These are phyloP conservation scores for Chlamydomonas reinhardtii DNA, from an alignment of 163 green algal species.

Conservation along the genomic window DNA sequence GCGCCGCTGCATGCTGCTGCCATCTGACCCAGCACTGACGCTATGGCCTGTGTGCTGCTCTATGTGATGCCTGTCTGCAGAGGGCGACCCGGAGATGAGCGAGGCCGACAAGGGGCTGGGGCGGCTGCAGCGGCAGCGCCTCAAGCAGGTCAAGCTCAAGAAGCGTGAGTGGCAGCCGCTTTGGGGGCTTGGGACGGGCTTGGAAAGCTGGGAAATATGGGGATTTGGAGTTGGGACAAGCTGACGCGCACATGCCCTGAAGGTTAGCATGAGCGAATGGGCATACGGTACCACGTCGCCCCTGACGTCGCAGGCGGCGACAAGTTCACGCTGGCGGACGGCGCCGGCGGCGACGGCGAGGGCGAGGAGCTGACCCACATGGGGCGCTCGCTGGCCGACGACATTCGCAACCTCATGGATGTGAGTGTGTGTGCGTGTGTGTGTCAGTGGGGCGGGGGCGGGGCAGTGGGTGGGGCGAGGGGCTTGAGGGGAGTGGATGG, in stretches of 20 bases:
- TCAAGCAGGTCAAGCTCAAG: slow-evolving; percentile 49
- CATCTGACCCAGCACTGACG: too few relatives aligned
- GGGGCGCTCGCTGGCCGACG: slow-evolving; percentile 47
- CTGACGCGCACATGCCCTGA: too few relatives aligned
- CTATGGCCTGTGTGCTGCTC: too few relatives aligned
- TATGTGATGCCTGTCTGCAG: slow-evolving; percentile 28
- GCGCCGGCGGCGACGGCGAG: slow-evolving; percentile 43
- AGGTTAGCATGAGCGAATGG: too few relatives aligned
- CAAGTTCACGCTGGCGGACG: slow-evolving; percentile 83
- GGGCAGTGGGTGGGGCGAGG: neutral
- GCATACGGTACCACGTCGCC: too few relatives aligned
- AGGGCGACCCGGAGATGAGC: slow-evolving; percentile 80
- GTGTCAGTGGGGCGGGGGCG: neutral
- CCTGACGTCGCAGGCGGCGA: slow-evolving; percentile 34
- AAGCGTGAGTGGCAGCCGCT: slow-evolving; percentile 51
- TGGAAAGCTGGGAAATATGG: too few relatives aligned
- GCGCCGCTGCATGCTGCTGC: too few relatives aligned
- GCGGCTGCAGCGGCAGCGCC: slow-evolving; percentile 84
- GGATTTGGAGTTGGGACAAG: too few relatives aligned
- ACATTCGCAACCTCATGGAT: slow-evolving; percentile 28
- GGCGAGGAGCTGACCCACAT: slow-evolving; percentile 46
- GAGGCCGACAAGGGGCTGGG: slow-evolving; percentile 84
- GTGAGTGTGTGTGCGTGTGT: neutral
- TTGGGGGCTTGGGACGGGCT: too few relatives aligned
- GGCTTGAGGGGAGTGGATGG: too few relatives aligned